Conservation (phyloP, 768 basidiomycete species). For the Leucogyrophana mollusca region DNA sequence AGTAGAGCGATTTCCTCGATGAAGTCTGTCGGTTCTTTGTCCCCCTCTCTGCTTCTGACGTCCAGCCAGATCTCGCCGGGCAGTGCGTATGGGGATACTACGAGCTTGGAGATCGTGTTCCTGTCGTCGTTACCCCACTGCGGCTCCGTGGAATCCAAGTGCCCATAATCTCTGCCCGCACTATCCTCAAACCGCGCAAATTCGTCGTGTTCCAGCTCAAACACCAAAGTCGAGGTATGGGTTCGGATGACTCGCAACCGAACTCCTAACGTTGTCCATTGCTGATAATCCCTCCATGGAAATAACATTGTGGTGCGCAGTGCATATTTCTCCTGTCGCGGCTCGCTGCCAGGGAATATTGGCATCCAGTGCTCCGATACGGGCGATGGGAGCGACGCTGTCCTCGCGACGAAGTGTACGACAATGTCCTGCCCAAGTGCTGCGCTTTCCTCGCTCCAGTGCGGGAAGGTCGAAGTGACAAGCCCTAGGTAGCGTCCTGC, state of each 20-base stretch:
- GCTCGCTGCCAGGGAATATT: conserved; percentile 1
- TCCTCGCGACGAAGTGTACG: conserved; percentile 16
- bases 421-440: conserved; percentile 14
- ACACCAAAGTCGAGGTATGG: conserved; percentile 18
- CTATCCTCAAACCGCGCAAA: conserved; percentile 17
- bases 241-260: conserved; percentile 13
- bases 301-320: conserved; percentile 19
- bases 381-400: conserved; percentile 8
- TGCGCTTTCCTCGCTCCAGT: conserved; percentile 7
- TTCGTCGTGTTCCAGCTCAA: conserved; percentile 20
- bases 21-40: conserved; percentile 14
- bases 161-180: conserved; percentile 5
- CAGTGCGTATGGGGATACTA: conserved; percentile 11
- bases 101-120: conserved; percentile 5
- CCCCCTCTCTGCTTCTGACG: conserved; percentile 14
- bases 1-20: conserved; percentile 20
- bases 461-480: conserved; percentile 12
- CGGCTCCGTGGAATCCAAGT: not conserved
- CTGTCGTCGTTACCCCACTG: conserved; percentile 4
- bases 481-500: conserved; percentile 21
- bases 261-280: conserved; percentile 25
- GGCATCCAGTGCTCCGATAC: not conserved
- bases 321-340: not conserved
- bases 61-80: conserved; percentile 26
- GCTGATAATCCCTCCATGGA: conserved; percentile 17